A percentile compares a stretch with the other conserved stretches of the same genome.
phyloP scores from a whole-genome alignment of 108 stramenopile species.

The Hondaea fermentalgiana region DNA sequence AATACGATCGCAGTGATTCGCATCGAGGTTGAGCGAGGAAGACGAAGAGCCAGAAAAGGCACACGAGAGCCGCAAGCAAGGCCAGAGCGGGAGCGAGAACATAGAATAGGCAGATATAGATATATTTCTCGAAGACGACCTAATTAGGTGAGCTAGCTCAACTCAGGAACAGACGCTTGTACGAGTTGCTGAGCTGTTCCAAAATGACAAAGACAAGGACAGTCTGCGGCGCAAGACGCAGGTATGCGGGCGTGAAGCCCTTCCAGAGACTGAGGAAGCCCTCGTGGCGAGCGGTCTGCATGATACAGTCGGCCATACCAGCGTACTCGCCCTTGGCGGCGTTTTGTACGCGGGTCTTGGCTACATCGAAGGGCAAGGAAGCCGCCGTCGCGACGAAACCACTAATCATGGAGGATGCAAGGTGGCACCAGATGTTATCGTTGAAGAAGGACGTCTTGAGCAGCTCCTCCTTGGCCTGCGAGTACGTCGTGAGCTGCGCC shows the following conservation, averaged over 20 bases:
- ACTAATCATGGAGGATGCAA: slow-evolving; percentile 10
- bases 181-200: slow-evolving; percentile 67
- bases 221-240: slow-evolving; percentile 92
- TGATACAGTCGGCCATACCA: slow-evolving; percentile 69
- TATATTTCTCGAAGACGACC: too few relatives aligned
- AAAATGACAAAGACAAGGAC: slow-evolving; percentile 90
- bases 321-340: slow-evolving; percentile 64
- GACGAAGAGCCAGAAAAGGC: too few relatives aligned
- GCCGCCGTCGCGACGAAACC: slow-evolving; percentile 92
- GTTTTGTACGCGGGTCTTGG: slow-evolving; percentile 82
- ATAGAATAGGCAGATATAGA: too few relatives aligned
- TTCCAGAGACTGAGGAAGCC: slow-evolving; percentile 80
- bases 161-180: not conserved
- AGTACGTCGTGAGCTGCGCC: slow-evolving; percentile 18
- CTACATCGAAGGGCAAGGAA: slow-evolving; percentile 87
- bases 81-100: too few relatives aligned
- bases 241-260: slow-evolving; percentile 89
- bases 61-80: too few relatives aligned
- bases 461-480: slow-evolving; percentile 19
- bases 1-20: too few relatives aligned
- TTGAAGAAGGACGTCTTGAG: not conserved
- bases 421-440: slow-evolving; percentile 8
- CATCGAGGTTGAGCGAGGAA: too few relatives aligned
- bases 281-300: slow-evolving; percentile 66
- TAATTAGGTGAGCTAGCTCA: too few relatives aligned